Evolutionary conservation across 441 rosid species (phyloP).

Genomic region (Aquilaria agallochum): DNA sequence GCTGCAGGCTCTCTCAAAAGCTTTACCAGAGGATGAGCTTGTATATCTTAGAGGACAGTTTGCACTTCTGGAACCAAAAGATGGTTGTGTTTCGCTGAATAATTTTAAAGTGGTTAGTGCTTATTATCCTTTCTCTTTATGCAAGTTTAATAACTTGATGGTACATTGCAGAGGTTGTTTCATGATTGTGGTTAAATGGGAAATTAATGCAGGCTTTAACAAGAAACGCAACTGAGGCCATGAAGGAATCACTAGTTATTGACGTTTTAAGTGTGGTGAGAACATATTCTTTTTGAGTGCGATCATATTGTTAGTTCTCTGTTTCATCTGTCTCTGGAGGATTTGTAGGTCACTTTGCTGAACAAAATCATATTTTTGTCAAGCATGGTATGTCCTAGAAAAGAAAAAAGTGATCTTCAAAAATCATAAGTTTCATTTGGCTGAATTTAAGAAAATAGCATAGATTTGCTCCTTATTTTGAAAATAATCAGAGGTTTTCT

Average conservation of each 20-base stretch:
- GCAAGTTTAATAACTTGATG: not conserved
- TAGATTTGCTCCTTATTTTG: too few species aligned
- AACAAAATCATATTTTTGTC: too few species aligned
- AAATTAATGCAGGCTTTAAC: constrained; percentile 42
- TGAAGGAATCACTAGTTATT: constrained; percentile 49
- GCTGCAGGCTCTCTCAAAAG: constrained; percentile 50
- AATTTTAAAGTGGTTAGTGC: constrained; percentile 51
- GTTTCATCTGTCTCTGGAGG: too few species aligned
- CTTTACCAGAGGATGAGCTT: constrained; percentile 55
- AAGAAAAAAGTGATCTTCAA: too few species aligned
- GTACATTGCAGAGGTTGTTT: constrained; percentile 4
- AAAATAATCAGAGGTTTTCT: too few species aligned
- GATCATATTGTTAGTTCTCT: too few species aligned
- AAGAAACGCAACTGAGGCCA: constrained; percentile 52
- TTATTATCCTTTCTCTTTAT: not conserved
- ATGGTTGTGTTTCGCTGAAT: constrained; percentile 41
- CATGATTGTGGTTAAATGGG: constrained; percentile 9
- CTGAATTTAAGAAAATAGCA: too few species aligned
- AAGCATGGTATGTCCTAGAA: too few species aligned
- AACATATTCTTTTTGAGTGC: not conserved
- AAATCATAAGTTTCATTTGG: too few species aligned
- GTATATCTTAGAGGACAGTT: constrained; percentile 51
- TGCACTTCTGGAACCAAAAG: constrained; percentile 52
- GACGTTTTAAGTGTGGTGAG: constrained; percentile 57
- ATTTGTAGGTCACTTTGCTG: too few species aligned